Base-by-base conservation (phyloP, 179 eudicot genomes). In the Carnegiea gigantea region DNA sequence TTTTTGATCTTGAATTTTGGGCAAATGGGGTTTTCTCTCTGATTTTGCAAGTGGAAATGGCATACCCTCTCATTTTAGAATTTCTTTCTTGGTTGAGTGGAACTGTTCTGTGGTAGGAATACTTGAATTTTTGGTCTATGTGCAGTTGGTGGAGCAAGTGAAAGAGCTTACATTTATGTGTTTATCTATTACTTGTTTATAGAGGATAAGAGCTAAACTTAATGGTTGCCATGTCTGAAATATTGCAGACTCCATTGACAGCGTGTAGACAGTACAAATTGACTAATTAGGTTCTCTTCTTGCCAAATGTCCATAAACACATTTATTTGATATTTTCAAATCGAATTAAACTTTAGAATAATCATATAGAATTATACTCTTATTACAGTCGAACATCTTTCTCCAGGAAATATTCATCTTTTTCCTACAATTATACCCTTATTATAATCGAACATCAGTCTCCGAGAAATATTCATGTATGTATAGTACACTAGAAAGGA, bases 1-100 rank as follows among this genome's bases (percentile, higher is more conserved):
- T 79, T 1, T 73, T 87, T 82, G 88, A 80, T 75, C 82, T 88
- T 82, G 90, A 88, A 80, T 77, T 86, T 73, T 53, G 79, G 33
- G 28, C 59, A 78, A 81, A 81, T 81, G 86, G 75, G 59, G 33
- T 78, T 43, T 14, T 68, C 38, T 70, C 81, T 64, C 84, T 88
- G 48, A 87, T 85, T 85, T 88, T 92, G 72, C 85, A 71, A 18
- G 38, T 12, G 15, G 71, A 70, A 36, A 70, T 70, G n/a, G 23
- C 78, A 51, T 89, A 89, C 44, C 89, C 89, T 73, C 74, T 84
- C 92, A 90, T 91, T 48, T 33, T 83, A 28, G 28, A 23, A 7
- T 75, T 46, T 33, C 43, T 38, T 44, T 21, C 15, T 30, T 23
- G 8, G 38, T n/a, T n/a, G 33, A 30, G 73, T 67, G 71, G 40